Evolutionary conservation across 805 yeast species (phyloP).

Genomic region (Ogataea trehalophila): DNA sequence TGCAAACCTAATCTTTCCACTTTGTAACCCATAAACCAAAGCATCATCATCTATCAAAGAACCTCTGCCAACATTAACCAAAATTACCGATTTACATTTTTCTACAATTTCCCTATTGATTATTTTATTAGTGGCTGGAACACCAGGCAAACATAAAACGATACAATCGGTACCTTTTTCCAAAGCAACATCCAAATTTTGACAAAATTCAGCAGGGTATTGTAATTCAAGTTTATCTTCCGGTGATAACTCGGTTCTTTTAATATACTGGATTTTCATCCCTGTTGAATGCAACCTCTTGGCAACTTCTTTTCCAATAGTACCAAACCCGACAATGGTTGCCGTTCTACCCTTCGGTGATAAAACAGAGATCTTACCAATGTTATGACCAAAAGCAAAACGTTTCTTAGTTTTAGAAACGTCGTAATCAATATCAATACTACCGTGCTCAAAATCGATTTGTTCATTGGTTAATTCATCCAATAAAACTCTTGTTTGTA

Average conservation of each 20-base stretch:
- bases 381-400: slow-evolving; percentile 36
- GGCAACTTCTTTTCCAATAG: slow-evolving; percentile 66
- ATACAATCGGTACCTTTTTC: slow-evolving; percentile 43
- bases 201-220: slow-evolving; percentile 40
- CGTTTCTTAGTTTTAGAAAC: slow-evolving; percentile 15
- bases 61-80: slow-evolving; percentile 78
- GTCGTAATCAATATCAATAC: slow-evolving; percentile 12
- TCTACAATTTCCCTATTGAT: slow-evolving; percentile 45
- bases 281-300: slow-evolving; percentile 52
- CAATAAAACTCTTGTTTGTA: slow-evolving; percentile 37
- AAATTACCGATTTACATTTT: slow-evolving; percentile 48
- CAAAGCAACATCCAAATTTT: slow-evolving; percentile 37
- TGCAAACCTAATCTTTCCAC: slow-evolving; percentile 57
- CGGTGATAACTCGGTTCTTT: slow-evolving; percentile 41
- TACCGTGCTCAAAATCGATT: slow-evolving; percentile 31
- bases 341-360: slow-evolving; percentile 56
- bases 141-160: slow-evolving; percentile 64
- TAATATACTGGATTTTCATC: slow-evolving; percentile 59
- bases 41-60: slow-evolving; percentile 63
- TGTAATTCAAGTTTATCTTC: slow-evolving; percentile 37
- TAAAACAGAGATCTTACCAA: slow-evolving; percentile 41
- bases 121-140: slow-evolving; percentile 51
- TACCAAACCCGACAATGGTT: slow-evolving; percentile 70
- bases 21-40: slow-evolving; percentile 51
- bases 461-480: slow-evolving; percentile 20